These are phyloP conservation scores for Annona cherimola DNA, from an alignment of 164 flowering plant genomes.

Conservation along the genomic window DNA sequence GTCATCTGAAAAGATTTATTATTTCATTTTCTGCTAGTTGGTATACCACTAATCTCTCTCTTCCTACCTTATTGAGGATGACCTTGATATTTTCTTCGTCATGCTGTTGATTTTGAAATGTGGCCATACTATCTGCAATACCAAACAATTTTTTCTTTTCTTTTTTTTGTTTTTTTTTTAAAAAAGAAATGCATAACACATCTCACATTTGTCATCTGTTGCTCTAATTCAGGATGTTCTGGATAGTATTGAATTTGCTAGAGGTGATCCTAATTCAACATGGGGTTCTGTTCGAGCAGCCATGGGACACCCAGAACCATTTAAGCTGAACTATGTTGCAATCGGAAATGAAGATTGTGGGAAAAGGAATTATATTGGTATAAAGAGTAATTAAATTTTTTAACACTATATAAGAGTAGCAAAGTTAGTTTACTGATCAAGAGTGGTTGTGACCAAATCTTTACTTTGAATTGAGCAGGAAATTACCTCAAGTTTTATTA, in stretches of 20 bases:
- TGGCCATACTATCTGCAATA: not conserved
- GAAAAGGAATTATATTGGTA: conserved; percentile 65
- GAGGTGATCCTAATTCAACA: conserved; percentile 57
- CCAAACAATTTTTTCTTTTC: not conserved
- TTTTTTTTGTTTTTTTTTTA: not conserved
- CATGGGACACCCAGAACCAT: conserved; percentile 95
- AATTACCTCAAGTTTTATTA: conserved; percentile 75
- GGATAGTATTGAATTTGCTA: conserved; percentile 87
- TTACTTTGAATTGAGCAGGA: conserved; percentile 35
- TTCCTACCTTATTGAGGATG: not conserved
- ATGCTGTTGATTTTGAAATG: not conserved
- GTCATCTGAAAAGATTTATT: too few relatives aligned
- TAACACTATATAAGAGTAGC: not conserved
- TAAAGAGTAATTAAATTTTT: not conserved
- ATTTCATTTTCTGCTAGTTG: not conserved
- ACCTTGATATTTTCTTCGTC: not conserved
- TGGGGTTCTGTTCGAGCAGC: conserved; percentile 94
- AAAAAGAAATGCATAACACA: too few relatives aligned
- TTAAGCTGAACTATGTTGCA: conserved; percentile 77
- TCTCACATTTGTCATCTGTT: not conserved
- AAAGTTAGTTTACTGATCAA: not conserved
- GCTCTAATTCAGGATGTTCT: conserved; percentile 61
- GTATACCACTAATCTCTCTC: too few relatives aligned
- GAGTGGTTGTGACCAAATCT: not conserved
- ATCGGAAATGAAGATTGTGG: conserved; percentile 90